Evolutionary conservation across 495 filamentous ascomycete genomes (phyloP).

Genomic region (Talaromyces trachyspermus): DNA sequence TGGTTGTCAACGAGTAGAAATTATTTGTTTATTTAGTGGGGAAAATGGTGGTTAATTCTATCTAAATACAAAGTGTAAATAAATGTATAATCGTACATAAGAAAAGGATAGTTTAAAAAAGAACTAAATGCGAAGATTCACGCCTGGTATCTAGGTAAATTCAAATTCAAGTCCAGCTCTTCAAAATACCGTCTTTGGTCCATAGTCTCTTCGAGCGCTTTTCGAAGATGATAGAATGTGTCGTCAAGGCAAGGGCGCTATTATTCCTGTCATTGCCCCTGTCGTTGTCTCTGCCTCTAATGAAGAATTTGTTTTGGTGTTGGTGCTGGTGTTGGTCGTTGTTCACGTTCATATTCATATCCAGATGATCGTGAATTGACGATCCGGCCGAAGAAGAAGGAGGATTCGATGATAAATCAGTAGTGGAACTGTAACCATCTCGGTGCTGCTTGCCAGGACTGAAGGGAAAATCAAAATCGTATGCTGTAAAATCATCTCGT

Average conservation of each 20-base stretch:
- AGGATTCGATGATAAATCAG: background rate
- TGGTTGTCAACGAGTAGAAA: background rate
- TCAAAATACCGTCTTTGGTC: background rate
- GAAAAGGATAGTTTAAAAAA: background rate
- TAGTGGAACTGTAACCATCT: background rate
- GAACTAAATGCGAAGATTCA: background rate
- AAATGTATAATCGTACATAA: constrained; percentile 1
- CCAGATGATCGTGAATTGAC: background rate
- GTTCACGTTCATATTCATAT: background rate
- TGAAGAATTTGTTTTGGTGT: background rate
- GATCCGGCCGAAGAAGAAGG: background rate
- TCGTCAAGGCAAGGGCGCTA: background rate
- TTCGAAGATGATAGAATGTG: constrained; percentile 1
- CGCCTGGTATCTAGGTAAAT: constrained; percentile 3
- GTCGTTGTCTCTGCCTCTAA: background rate
- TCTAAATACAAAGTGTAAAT: background rate
- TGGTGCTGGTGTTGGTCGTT: constrained; percentile 2
- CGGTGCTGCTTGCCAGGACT: background rate
- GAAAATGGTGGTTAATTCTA: background rate
- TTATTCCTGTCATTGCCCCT: background rate
- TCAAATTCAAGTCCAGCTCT: background rate
- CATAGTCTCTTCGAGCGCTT: constrained; percentile 2
- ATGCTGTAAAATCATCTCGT: too few species aligned
- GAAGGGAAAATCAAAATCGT: background rate
- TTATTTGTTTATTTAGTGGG: too few species aligned